Evolutionary conservation across 768 basidiomycete genomes (phyloP), one percentile per base, ranked within the genome.

Genomic region (Trametes maxima): DNA sequence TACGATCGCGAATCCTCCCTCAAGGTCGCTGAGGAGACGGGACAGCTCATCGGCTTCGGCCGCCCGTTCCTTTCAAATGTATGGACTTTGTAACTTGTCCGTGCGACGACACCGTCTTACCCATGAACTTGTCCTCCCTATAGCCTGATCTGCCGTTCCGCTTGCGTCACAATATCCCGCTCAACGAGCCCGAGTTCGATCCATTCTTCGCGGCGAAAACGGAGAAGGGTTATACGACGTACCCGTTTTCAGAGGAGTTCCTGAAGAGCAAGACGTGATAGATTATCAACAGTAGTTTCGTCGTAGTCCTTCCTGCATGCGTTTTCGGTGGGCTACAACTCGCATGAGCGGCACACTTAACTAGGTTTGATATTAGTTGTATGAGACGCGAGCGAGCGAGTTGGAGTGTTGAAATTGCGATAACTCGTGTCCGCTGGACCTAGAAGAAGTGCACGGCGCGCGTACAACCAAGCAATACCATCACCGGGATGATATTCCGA

Each of bases 81-180:
- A 51, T 33, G 73, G 8, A 3, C 28, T 8, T 33, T 65, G 2
- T 17, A 35, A 5, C 2, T 7, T 33, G 28, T 33, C n/a, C 28
- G 5, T 52, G 21, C 10, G 8, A 36, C 19, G 5, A 5, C 48
- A 3, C 5, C 48, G 14, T 14, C 5, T 10, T 36, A n/a, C 11
- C 3, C 5, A 10, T 12, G 3, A 12, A 1, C 17, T 19, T 11
- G 7, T 17, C 19, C n/a, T 14, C 37, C 5, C 17, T 33, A 54
- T 62, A 82, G 79, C 80, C 80, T 14, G 80, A 82, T 64, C 73
- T 82, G 11, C 76, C 76, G 0, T 62, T 65, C 19, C 70, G 80
- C 4, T 55, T 80, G n/a, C 58, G 69, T 60, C 67, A 75, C 48
- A 63, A 76, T 43, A 63, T 78, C 2, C 70, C 77, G 0, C 66